phyloP scores from a whole-genome alignment of 306 rosid species.

The Casuarina equisetifolia region DNA sequence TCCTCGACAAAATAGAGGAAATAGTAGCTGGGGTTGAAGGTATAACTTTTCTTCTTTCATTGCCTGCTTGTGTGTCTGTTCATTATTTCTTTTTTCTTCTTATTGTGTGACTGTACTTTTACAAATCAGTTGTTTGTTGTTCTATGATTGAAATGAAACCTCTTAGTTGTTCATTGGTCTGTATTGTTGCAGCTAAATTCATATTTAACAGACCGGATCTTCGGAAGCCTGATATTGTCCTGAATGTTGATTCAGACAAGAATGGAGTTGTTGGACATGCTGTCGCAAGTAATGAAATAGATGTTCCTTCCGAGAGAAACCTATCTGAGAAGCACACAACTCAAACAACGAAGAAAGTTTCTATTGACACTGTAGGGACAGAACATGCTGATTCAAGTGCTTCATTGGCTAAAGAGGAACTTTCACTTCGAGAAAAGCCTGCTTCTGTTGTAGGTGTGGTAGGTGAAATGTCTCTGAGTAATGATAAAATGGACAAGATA shows the following conservation, averaged over 20 bases:
- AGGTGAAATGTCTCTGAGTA: constrained; percentile 17
- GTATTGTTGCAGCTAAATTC: constrained; percentile 64
- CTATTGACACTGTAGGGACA: constrained; percentile 15
- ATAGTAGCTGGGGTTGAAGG: constrained; percentile 65
- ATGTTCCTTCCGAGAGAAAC: constrained; percentile 29
- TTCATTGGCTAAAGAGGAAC: constrained; percentile 19
- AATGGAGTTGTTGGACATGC: constrained; percentile 36
- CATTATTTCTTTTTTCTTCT: background rate
- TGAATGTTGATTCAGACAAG: constrained; percentile 41
- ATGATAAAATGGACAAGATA: background rate
- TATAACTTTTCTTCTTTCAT: constrained; percentile 17
- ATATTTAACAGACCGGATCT: constrained; percentile 59
- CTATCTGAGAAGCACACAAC: constrained; percentile 28
- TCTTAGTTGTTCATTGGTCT: constrained; percentile 39
- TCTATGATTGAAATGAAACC: constrained; percentile 19
- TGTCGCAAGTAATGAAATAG: constrained; percentile 30
- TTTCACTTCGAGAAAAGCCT: constrained; percentile 33
- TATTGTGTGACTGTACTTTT: background rate
- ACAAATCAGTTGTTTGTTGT: constrained; percentile 13
- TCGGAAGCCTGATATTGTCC: constrained; percentile 30
- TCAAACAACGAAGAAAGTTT: constrained; percentile 20
- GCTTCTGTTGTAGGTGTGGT: constrained; percentile 11
- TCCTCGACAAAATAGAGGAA: constrained; percentile 52
- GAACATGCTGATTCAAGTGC: constrained; percentile 33
- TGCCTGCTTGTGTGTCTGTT: background rate